Percentiles rank a stretch among this genome's conserved stretches.
Conservation (phyloP, 2,329 filamentous ascomycete species). For the Colletotrichum gloeosporioides region DNA sequence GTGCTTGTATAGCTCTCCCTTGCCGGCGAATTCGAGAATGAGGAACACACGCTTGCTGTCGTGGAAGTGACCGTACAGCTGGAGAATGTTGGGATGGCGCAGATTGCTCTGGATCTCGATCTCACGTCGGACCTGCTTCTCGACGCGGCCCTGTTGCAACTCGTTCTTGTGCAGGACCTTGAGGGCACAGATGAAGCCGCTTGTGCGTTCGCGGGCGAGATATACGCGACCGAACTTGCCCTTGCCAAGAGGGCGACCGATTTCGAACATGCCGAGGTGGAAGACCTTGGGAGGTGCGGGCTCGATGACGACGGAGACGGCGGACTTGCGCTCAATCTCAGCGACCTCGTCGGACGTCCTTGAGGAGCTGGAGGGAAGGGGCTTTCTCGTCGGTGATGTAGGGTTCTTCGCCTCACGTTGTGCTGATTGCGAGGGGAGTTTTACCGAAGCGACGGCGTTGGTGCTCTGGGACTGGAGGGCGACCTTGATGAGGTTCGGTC, state of each 20-base stretch:
- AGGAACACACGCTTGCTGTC: conserved; percentile 88
- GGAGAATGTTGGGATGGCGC: conserved; percentile 83
- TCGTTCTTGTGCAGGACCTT: conserved; percentile 89
- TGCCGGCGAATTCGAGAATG: conserved; percentile 85
- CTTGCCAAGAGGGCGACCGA: conserved; percentile 84
- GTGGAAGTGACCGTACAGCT: conserved; percentile 87
- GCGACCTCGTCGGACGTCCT: conserved; percentile 54
- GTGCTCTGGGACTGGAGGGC: conserved; percentile 80
- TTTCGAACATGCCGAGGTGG: conserved; percentile 94
- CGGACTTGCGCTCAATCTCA: conserved; percentile 54
- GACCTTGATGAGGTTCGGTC: conserved; percentile 86
- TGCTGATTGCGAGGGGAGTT: conserved; percentile 69
- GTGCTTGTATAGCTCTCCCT: conserved; percentile 89
- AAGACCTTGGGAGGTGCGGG: conserved; percentile 67
- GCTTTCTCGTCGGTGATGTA: conserved; percentile 59
- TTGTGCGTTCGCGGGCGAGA: conserved; percentile 78
- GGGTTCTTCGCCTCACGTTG: conserved; percentile 55
- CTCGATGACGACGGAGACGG: conserved; percentile 59
- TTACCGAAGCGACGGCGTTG: conserved; percentile 69
- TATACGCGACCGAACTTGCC: conserved; percentile 90
- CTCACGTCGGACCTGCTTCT: conserved; percentile 86
- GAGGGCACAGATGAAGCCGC: conserved; percentile 83
- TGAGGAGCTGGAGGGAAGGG: conserved; percentile 44
- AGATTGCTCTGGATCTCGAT: conserved; percentile 91
- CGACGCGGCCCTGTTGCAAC: conserved; percentile 76